phyloP scores from a whole-genome alignment of 495 filamentous ascomycete genomes.

The Parachaetomium inaequale region DNA sequence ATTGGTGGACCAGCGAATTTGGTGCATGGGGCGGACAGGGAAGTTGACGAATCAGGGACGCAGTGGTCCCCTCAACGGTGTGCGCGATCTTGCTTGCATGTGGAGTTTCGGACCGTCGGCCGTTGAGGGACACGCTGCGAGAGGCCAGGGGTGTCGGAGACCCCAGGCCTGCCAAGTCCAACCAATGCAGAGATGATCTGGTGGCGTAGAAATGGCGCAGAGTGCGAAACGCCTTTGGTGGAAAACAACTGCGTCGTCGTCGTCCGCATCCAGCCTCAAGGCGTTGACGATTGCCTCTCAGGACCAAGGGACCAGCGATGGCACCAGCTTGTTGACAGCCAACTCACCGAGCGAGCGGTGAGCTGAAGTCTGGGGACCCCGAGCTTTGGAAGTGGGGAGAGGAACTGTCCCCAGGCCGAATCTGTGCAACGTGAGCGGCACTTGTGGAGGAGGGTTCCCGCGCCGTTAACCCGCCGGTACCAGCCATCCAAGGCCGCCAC shows the following conservation, averaged over 20 bases:
- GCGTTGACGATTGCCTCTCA: not conserved
- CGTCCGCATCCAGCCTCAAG: not conserved
- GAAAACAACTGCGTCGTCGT: not conserved
- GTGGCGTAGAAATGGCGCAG: conserved; percentile 27
- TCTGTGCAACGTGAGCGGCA: conserved; percentile 24
- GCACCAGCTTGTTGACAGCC: not conserved
- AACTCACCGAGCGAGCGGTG: conserved; percentile 16
- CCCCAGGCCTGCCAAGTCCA: conserved; percentile 18
- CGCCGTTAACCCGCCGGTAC: conserved; percentile 24
- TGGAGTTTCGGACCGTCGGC: conserved; percentile 42
- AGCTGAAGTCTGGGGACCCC: not conserved
- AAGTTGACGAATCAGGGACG: conserved; percentile 26
- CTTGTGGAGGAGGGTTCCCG: conserved; percentile 23
- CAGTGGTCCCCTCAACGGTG: conserved; percentile 21
- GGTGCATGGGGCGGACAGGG: conserved; percentile 8
- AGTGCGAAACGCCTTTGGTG: not conserved
- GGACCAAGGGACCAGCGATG: not conserved
- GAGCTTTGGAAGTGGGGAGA: conserved; percentile 4
- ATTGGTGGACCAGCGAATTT: conserved; percentile 27
- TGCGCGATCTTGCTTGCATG: conserved; percentile 35
- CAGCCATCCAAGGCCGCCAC: conserved; percentile 17
- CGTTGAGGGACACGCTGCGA: conserved; percentile 25
- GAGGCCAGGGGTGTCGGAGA: conserved; percentile 26
- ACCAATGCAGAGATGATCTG: conserved; percentile 26
- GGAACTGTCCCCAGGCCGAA: not conserved